A percentile compares a stretch with the other conserved stretches of the same genome.
phyloP scores from a whole-genome alignment of 352 stramenopile genomes.

The Phytophthora idaei region DNA sequence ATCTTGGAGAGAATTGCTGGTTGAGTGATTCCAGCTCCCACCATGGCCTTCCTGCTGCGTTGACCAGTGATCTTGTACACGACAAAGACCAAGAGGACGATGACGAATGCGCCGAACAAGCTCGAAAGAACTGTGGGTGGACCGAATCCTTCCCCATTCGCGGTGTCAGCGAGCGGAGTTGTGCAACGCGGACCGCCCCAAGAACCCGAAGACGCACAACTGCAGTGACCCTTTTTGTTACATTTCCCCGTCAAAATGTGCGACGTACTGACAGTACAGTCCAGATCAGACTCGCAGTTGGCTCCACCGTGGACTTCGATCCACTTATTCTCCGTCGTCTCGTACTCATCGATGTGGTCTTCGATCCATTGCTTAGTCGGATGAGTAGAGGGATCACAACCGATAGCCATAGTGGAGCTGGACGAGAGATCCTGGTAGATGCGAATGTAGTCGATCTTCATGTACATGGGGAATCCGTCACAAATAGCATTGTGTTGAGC shows the following conservation, averaged over 20 bases:
- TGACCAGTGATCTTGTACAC: conserved; percentile 35
- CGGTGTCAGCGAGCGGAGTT: conserved; percentile 27
- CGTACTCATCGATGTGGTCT: conserved; percentile 58
- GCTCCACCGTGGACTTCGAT: conserved; percentile 51
- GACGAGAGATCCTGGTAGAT: conserved; percentile 56
- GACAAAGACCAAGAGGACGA: conserved; percentile 23
- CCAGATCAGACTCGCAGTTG: conserved; percentile 42
- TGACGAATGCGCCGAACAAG: conserved; percentile 15
- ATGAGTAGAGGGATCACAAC: conserved; percentile 56
- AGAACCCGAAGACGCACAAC: conserved; percentile 35
- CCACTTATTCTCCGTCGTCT: conserved; percentile 43
- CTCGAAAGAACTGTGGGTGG: conserved; percentile 39
- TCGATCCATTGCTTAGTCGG: conserved; percentile 61
- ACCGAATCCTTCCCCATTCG: conserved; percentile 43
- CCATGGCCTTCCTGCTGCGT: conserved; percentile 30
- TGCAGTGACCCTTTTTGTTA: conserved; percentile 30
- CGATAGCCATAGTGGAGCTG: conserved; percentile 49
- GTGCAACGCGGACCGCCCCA: conserved; percentile 61
- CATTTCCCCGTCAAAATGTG: conserved; percentile 46
- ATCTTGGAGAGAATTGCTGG: conserved; percentile 30
- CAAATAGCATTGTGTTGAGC: conserved; percentile 47
- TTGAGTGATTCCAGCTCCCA: conserved; percentile 20
- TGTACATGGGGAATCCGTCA: conserved; percentile 61
- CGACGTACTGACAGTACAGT: conserved; percentile 49
- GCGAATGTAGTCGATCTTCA: conserved; percentile 67